Conservation (phyloP, 2,329 filamentous ascomycete genomes). For the Pseudogymnoascus sp. region DNA sequence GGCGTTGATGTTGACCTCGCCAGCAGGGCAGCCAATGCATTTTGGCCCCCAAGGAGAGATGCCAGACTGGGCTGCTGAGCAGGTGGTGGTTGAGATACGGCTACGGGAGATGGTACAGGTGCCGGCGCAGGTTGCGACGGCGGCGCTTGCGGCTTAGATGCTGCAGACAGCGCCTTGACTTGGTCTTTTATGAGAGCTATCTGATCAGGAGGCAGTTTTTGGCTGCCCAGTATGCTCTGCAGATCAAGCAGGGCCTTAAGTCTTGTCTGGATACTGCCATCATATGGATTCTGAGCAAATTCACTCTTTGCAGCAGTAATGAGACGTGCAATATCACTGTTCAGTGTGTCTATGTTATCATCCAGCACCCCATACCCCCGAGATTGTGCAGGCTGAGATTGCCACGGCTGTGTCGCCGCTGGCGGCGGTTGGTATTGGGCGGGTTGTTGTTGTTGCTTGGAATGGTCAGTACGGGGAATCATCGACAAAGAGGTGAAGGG, state of each 20-base stretch:
- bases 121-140: constrained; percentile 24
- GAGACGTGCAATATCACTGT: constrained; percentile 72
- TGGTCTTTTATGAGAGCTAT: constrained; percentile 77
- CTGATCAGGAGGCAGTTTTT: constrained; percentile 71
- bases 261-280: constrained; percentile 66
- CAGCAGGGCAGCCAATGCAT: constrained; percentile 48
- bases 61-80: constrained; percentile 39
- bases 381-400: constrained; percentile 24
- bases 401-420: constrained; percentile 30
- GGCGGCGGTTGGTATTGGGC: constrained; percentile 33
- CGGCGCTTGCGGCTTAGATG: constrained; percentile 30
- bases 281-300: constrained; percentile 66
- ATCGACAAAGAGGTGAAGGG: neutral
- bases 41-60: constrained; percentile 42
- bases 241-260: constrained; percentile 79
- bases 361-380: constrained; percentile 31
- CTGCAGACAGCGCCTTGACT: constrained; percentile 58
- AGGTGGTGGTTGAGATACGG: constrained; percentile 20
- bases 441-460: constrained; percentile 24
- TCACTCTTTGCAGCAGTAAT: constrained; percentile 65
- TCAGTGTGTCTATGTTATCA: constrained; percentile 64
- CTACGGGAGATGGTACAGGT: constrained; percentile 20
- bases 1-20: constrained; percentile 43
- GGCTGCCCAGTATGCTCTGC: constrained; percentile 68
- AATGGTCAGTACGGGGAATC: constrained; percentile 5